A percentile compares a stretch with the other conserved stretches of the same genome.
Evolutionary conservation across 2,329 filamentous ascomycete genomes (phyloP).

Genomic region (Verticillium longisporum): DNA sequence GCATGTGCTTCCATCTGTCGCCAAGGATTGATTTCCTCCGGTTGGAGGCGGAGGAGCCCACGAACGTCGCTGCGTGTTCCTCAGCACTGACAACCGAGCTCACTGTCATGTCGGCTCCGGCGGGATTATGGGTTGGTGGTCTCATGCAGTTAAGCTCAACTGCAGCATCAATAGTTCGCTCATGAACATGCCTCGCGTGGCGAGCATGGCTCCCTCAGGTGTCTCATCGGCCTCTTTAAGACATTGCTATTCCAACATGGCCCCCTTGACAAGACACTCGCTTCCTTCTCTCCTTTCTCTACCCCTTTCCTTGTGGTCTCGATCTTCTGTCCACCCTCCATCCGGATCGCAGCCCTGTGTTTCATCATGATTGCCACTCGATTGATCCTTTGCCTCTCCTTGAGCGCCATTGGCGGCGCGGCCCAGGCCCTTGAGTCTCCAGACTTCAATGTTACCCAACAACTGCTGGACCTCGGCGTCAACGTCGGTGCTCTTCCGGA

Average conservation of each 20-base stretch:
- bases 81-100: background rate
- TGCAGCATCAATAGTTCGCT: background rate
- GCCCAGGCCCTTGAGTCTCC: constrained; percentile 2
- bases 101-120: background rate
- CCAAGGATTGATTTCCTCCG: background rate
- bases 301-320: background rate
- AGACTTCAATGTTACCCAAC: constrained; percentile 10
- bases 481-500: constrained; percentile 7
- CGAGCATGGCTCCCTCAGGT: background rate
- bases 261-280: background rate
- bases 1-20: background rate
- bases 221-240: background rate
- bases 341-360: background rate
- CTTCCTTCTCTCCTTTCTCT: background rate
- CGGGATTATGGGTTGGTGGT: background rate
- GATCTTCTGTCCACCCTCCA: background rate
- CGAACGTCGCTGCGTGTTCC: background rate
- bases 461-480: constrained; percentile 10
- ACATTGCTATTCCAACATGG: background rate
- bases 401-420: background rate
- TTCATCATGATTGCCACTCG: constrained; percentile 3
- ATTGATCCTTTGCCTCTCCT: background rate
- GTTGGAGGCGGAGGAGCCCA: background rate
- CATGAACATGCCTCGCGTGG: background rate
- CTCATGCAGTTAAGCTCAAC: background rate